These are phyloP conservation scores for Paraphoma chrysanthemicola DNA, from an alignment of 2,329 filamentous ascomycete genomes.

Conservation along the genomic window DNA sequence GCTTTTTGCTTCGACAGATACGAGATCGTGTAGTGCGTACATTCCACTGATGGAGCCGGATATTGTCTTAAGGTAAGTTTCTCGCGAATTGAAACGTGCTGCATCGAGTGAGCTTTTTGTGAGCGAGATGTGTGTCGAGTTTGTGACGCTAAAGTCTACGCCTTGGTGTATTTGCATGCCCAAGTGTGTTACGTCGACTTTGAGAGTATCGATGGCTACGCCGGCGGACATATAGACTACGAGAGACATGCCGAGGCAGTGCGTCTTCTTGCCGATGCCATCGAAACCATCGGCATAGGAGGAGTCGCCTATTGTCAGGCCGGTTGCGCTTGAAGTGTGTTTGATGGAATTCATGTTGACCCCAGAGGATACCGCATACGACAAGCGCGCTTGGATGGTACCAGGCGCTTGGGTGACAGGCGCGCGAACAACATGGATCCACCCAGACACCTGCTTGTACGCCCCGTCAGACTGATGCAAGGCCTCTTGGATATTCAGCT, in stretches of 20 bases:
- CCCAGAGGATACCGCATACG: slow-evolving; percentile 46
- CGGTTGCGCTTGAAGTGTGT: slow-evolving; percentile 27
- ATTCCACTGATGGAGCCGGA: slow-evolving; percentile 52
- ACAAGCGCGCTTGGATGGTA: slow-evolving; percentile 45
- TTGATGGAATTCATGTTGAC: slow-evolving; percentile 40
- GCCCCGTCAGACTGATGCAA: slow-evolving; percentile 40
- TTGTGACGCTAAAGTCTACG: slow-evolving; percentile 40
- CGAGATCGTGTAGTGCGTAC: slow-evolving; percentile 50
- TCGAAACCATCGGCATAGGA: slow-evolving; percentile 31
- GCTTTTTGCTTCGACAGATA: slow-evolving; percentile 50
- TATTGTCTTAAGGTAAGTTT: slow-evolving; percentile 49
- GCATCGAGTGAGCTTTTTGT: slow-evolving; percentile 46
- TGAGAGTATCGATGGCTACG: slow-evolving; percentile 41
- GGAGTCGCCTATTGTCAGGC: slow-evolving; percentile 37
- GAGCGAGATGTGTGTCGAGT: slow-evolving; percentile 39
- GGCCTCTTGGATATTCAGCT: slow-evolving; percentile 37
- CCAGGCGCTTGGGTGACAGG: slow-evolving; percentile 41
- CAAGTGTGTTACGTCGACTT: slow-evolving; percentile 45
- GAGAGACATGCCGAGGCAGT: slow-evolving; percentile 49
- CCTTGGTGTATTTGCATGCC: slow-evolving; percentile 47
- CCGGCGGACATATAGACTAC: slow-evolving; percentile 46
- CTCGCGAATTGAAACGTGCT: slow-evolving; percentile 43
- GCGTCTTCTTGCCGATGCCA: slow-evolving; percentile 25
- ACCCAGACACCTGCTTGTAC: slow-evolving; percentile 47
- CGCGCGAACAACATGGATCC: slow-evolving; percentile 46